A percentile compares a stretch with the other conserved stretches of the same genome.
These are phyloP conservation scores for Closterium sp. DNA, from an alignment of 139 green algal genomes.

Conservation along the genomic window DNA sequence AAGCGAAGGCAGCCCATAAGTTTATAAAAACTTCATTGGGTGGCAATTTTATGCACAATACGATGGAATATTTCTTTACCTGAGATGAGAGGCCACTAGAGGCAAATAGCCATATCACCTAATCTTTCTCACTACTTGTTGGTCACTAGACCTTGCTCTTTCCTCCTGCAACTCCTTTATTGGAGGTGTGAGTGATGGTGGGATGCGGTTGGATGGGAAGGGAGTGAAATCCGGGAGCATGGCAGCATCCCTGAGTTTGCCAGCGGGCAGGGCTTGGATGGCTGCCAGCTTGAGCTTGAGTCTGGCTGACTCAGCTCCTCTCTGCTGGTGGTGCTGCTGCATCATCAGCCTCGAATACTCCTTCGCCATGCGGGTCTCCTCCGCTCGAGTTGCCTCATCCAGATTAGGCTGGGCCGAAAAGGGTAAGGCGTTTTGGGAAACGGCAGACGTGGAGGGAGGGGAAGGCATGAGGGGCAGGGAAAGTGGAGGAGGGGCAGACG, in stretches of 20 bases:
- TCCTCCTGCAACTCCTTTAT: slow-evolving; percentile 5
- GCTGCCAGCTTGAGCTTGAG: slow-evolving; percentile 33
- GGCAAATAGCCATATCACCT: neutral
- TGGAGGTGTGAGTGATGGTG: slow-evolving; percentile 17
- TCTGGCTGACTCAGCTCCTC: neutral
- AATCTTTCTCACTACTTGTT: neutral
- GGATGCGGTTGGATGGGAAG: slow-evolving; percentile 5
- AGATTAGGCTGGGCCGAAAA: neutral
- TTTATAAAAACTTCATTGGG: too few species aligned
- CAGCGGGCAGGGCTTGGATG: slow-evolving; percentile 24
- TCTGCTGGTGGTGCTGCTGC: slow-evolving; percentile 1
- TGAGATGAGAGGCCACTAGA: too few species aligned
- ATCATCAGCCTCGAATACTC: slow-evolving; percentile 39
- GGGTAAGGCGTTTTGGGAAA: neutral
- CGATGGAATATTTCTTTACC: too few species aligned
- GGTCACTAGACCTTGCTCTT: neutral
- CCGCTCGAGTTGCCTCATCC: neutral
- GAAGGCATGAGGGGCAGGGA: neutral
- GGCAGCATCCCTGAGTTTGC: slow-evolving; percentile 16
- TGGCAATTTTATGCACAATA: too few species aligned
- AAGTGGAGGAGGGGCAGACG: neutral
- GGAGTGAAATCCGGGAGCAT: slow-evolving; percentile 17
- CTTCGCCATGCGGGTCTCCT: slow-evolving; percentile 7
- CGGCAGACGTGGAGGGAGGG: too few species aligned
- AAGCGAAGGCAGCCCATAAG: too few species aligned